Percentiles rank a stretch among this genome's conserved stretches.
Evolutionary conservation across 2,329 filamentous ascomycete genomes (phyloP).

Genomic region (Ascochyta koolunga): DNA sequence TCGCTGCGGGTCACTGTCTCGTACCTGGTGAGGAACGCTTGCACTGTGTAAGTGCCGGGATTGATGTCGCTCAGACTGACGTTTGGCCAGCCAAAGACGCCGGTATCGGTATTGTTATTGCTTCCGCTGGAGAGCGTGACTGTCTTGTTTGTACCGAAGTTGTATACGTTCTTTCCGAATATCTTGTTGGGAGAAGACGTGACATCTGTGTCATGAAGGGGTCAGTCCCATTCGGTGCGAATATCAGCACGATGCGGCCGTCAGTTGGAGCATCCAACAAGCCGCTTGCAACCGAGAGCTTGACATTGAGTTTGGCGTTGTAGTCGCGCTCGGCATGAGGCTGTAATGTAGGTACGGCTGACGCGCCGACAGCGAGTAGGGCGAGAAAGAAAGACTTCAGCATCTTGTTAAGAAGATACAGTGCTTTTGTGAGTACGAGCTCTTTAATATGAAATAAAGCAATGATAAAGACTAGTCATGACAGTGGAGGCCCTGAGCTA

Average conservation of each 20-base stretch:
- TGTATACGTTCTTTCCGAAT: conserved; percentile 47
- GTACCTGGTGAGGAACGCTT: conserved; percentile 46
- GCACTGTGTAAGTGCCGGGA: conserved; percentile 42
- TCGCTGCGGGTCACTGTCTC: conserved; percentile 46
- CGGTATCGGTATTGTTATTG: conserved; percentile 28
- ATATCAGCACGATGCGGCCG: conserved; percentile 43
- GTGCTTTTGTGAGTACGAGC: neutral
- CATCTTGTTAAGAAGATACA: neutral
- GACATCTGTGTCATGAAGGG: conserved; percentile 48
- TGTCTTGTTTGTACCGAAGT: conserved; percentile 23
- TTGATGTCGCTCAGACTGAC: conserved; percentile 39
- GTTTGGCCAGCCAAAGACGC: conserved; percentile 45
- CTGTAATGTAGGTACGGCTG: neutral
- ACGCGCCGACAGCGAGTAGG: neutral
- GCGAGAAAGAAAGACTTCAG: neutral
- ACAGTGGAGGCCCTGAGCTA: neutral
- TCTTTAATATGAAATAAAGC: neutral
- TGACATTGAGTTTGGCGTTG: conserved; percentile 14
- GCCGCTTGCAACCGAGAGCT: conserved; percentile 35
- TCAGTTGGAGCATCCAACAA: conserved; percentile 35
- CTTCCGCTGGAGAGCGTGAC: conserved; percentile 39
- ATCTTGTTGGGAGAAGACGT: conserved; percentile 43
- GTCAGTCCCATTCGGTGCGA: conserved; percentile 43
- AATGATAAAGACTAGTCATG: neutral
- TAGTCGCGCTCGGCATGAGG: neutral